Evolutionary conservation across 2,329 filamentous ascomycete genomes (phyloP).

Genomic region (Fusarium piperis): DNA sequence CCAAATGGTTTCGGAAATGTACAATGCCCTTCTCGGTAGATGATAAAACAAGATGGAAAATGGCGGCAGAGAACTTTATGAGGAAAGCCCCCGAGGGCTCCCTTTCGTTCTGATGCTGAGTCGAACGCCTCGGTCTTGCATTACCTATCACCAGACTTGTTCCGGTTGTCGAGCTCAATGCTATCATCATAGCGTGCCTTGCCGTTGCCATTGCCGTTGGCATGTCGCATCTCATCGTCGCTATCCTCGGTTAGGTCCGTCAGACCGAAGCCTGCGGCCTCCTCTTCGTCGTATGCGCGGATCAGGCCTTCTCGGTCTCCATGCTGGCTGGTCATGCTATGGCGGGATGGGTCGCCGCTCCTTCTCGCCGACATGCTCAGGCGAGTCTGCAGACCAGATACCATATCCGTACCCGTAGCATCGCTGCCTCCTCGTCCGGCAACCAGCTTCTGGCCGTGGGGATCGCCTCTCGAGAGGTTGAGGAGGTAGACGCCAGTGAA

Average conservation of each 20-base stretch:
- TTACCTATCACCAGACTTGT: constrained; percentile 54
- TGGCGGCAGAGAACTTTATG: constrained; percentile 9
- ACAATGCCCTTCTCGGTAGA: constrained; percentile 39
- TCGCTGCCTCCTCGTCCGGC: constrained; percentile 72
- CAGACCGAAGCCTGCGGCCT: constrained; percentile 76
- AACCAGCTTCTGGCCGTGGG: constrained; percentile 77
- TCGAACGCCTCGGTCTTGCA: not conserved
- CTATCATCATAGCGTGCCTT: constrained; percentile 53
- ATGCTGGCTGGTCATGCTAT: constrained; percentile 70
- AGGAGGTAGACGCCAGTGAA: constrained; percentile 96
- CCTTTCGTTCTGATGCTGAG: constrained; percentile 32
- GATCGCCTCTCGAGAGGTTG: constrained; percentile 93
- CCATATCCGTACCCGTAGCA: constrained; percentile 88
- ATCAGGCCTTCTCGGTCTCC: constrained; percentile 86
- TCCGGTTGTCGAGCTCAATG: constrained; percentile 63
- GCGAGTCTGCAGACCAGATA: constrained; percentile 89
- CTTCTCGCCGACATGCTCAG: constrained; percentile 92
- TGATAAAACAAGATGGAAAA: constrained; percentile 27
- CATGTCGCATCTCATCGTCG: constrained; percentile 65
- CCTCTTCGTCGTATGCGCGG: constrained; percentile 88
- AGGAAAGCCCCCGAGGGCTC: not conserved
- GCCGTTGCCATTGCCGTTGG: constrained; percentile 55
- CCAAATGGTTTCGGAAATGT: constrained; percentile 41
- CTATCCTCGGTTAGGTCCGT: constrained; percentile 82
- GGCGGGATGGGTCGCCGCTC: constrained; percentile 72